Base-by-base conservation (phyloP, 441 rosid species). In the Capsella rubella region DNA sequence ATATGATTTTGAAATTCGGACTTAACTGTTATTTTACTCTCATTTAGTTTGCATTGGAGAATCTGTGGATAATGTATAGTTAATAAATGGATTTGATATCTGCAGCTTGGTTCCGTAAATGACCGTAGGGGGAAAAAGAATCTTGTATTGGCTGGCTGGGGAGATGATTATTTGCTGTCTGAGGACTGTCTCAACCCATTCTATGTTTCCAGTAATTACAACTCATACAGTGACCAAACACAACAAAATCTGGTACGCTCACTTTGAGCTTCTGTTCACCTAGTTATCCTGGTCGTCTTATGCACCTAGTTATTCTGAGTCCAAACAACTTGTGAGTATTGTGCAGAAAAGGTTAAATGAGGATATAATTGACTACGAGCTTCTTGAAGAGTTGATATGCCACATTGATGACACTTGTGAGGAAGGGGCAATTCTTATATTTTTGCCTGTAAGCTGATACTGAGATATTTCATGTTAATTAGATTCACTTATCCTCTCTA, bases 61-160 rank as follows among this genome's bases (percentile, higher is more conserved):
- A 59, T 25, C 42, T 60, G 21, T 45, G 47, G 60, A 46, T 42
- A 5, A 2, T 52, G 34, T 52, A 34, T 55, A 52, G 64, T 29
- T 15, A 59, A 46, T 45, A 66, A 34, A 63, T 78, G 59, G 39
- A 21, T 75, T 42, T 69, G 51, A 69, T 67, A 21, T 67, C 67
- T 86, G 81, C 89, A 88, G 92, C 86, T 83, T 64, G 89, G 92
- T 79, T 72, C 87, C 46, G 91, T 91, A 69, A 85, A 86, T 76
- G 87, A 90, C 78, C 89, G 79, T 60, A 86, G 99, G 77, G 97
- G 97, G 54, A 87, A 90, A 84, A 92, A 94, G 86, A 90, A 94
- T 87, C 97, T 94, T 78, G 91, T 94, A 65, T 69, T 94, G 73
- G 91, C 99, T 69, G 91, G 80, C 49, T 94, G 99, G 99, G 97